Evolutionary conservation across 345 rosid species (phyloP), one percentile per base, ranked within the genome.

Genomic region (Noccaea bulbosa): DNA sequence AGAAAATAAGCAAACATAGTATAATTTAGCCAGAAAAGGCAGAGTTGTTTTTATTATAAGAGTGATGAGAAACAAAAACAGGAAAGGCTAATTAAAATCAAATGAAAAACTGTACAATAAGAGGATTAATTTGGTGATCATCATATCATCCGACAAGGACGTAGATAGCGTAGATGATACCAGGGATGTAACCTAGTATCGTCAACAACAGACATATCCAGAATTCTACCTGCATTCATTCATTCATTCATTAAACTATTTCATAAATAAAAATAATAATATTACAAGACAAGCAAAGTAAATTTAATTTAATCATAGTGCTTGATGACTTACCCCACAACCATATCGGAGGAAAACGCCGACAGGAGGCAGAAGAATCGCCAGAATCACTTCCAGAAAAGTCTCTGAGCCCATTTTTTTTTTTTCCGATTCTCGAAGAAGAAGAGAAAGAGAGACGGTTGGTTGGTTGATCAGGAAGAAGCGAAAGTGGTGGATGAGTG

Each of bases 271-370:
- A 7, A 1, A 5, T 5, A 4, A 41, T n/a, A n/a, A n/a, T n/a
- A 15, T 5, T 4, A 17, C 32, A 33, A 53, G 52, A 37, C 27
- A 22, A 47, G 2, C 30, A 33, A 30, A 3, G 16, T 33, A 11
- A 41, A 14, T 33, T 10, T 11, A 16, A 22, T 20, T 20, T 1
- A 1, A 7, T 7, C 30, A 24, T 53, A 60, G 40, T 52, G 24
- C 70, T 71, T 27, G 2, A 22, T 22, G 1, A 27, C 30, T 27
- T 85, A 93, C 98, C 75, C 94, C 94, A 69, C 89, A 87, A 40
- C 91, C 97, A 80, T 83, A 93, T 34, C 97, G 92, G n/a, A 93
- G 89, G 73, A 93, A 93, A 71, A 93, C 94, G 0, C 98, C 97
- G 32, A 93, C 91, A 6, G 97, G 98, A 17, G 98, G 98, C 1